A percentile compares a stretch with the other conserved stretches of the same genome.
These are phyloP conservation scores for Colletotrichum destructivum DNA, from an alignment of 2,329 filamentous ascomycete species.

Conservation along the genomic window DNA sequence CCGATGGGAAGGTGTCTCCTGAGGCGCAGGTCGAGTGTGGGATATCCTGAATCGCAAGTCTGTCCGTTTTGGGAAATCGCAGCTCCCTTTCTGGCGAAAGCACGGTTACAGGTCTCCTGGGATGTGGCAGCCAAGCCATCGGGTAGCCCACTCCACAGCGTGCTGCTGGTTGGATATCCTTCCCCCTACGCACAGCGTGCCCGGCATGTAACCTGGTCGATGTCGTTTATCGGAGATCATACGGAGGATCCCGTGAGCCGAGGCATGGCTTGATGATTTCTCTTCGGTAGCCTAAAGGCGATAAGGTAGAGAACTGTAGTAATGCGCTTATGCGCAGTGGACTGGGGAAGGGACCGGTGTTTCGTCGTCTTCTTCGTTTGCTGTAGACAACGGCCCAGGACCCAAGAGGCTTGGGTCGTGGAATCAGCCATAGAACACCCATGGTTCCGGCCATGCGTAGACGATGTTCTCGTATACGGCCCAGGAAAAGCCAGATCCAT, in stretches of 20 bases:
- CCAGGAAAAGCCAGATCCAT: not conserved
- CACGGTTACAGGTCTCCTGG: slow-evolving; percentile 31
- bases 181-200: not conserved
- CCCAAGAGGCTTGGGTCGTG: slow-evolving; percentile 9
- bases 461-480: no score
- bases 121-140: slow-evolving; percentile 29
- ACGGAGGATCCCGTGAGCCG: not conserved
- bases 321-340: not conserved
- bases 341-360: slow-evolving; percentile 2
- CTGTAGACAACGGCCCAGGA: not conserved
- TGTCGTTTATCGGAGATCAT: slow-evolving; percentile 35
- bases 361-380: slow-evolving; percentile 19
- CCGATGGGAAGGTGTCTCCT: slow-evolving; percentile 6
- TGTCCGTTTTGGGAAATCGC: slow-evolving; percentile 42
- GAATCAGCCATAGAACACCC: not conserved
- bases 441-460: slow-evolving; percentile 13
- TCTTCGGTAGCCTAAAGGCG: slow-evolving; percentile 30
- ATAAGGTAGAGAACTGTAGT: slow-evolving; percentile 15
- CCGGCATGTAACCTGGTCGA: slow-evolving; percentile 15
- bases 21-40: slow-evolving; percentile 26
- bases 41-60: slow-evolving; percentile 37
- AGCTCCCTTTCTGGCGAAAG: slow-evolving; percentile 21
- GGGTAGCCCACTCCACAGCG: slow-evolving; percentile 9
- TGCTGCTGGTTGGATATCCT: not conserved
- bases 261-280: slow-evolving; percentile 10